These are phyloP conservation scores for Cladosporium sp. DNA, from an alignment of 2,329 filamentous ascomycete species.

Conservation along the genomic window DNA sequence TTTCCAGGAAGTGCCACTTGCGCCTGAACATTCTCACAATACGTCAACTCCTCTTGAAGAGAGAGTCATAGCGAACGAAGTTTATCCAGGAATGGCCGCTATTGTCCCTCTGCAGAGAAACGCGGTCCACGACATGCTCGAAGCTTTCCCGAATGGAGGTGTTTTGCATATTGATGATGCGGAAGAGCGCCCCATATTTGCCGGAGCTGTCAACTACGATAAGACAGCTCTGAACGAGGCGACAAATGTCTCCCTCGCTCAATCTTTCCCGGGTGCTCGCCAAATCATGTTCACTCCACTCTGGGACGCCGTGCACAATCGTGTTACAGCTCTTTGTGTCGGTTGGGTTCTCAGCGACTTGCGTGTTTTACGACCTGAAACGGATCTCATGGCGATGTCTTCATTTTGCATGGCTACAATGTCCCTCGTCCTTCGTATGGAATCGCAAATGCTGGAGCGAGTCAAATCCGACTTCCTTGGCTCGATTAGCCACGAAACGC, in stretches of 20 bases:
- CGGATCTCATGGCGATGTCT: conserved; percentile 12
- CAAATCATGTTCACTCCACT: conserved; percentile 12
- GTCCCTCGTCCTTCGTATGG: conserved; percentile 51
- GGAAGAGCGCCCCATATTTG: too few relatives aligned
- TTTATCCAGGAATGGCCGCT: too few relatives aligned
- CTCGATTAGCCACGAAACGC: conserved; percentile 37
- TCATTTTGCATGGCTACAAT: conserved; percentile 54
- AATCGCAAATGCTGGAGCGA: conserved; percentile 42
- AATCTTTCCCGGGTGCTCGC: conserved; percentile 1
- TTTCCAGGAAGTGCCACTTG: too few relatives aligned
- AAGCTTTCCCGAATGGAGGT: too few relatives aligned
- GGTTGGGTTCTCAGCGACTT: neutral
- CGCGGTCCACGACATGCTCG: too few relatives aligned
- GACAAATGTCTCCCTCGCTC: neutral
- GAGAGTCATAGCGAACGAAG: too few relatives aligned
- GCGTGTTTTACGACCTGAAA: neutral
- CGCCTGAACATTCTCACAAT: too few relatives aligned
- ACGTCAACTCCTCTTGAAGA: too few relatives aligned
- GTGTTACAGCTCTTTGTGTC: neutral
- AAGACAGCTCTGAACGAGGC: too few relatives aligned
- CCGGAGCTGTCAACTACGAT: too few relatives aligned
- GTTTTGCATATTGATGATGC: too few relatives aligned
- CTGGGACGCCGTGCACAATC: conserved; percentile 2
- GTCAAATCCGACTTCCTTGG: conserved; percentile 39
- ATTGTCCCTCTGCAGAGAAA: too few relatives aligned